These are phyloP conservation scores for Xerocomellus amylosporus DNA, from an alignment of 768 basidiomycete genomes.

Conservation along the genomic window DNA sequence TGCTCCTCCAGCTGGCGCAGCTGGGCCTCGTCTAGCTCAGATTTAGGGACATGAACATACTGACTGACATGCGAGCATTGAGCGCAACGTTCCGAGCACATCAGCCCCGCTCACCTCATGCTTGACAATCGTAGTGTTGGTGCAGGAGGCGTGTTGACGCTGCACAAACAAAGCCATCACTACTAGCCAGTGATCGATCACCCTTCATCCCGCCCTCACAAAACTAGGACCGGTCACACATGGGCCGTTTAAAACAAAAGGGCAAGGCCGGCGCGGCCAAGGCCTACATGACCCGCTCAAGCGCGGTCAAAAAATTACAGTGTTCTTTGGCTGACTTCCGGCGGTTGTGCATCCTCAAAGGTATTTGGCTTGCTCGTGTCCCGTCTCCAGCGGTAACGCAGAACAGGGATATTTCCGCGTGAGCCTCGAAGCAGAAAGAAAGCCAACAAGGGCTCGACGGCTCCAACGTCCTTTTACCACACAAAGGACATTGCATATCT, in stretches of 20 bases:
- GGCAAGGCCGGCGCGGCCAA: slow-evolving; percentile 91
- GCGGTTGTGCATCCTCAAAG: slow-evolving; percentile 95
- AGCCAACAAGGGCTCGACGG: slow-evolving; percentile 97
- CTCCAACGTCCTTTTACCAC: slow-evolving; percentile 97
- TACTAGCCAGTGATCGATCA: background rate
- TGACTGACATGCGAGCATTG: slow-evolving; percentile 53
- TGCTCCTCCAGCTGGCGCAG: slow-evolving; percentile 95
- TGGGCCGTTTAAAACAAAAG: slow-evolving; percentile 80
- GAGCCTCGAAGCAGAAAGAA: slow-evolving; percentile 89
- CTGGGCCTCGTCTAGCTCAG: slow-evolving; percentile 96
- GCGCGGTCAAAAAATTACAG: slow-evolving; percentile 93
- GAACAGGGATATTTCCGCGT: slow-evolving; percentile 90
- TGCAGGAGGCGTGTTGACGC: slow-evolving; percentile 28
- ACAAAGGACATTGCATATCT: slow-evolving; percentile 97
- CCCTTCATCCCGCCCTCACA: background rate
- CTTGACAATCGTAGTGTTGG: slow-evolving; percentile 12
- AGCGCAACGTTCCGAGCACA: slow-evolving; percentile 5
- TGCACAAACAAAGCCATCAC: slow-evolving; percentile 28
- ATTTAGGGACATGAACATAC: slow-evolving; percentile 95
- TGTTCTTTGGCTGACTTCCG: slow-evolving; percentile 97
- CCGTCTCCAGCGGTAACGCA: slow-evolving; percentile 9
- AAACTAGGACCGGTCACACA: slow-evolving; percentile 25
- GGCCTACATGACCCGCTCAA: slow-evolving; percentile 86
- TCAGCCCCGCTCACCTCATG: slow-evolving; percentile 32
- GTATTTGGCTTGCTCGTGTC: slow-evolving; percentile 39